phyloP scores from a whole-genome alignment of 768 basidiomycete genomes.

The Candolleomyces efflorescens region DNA sequence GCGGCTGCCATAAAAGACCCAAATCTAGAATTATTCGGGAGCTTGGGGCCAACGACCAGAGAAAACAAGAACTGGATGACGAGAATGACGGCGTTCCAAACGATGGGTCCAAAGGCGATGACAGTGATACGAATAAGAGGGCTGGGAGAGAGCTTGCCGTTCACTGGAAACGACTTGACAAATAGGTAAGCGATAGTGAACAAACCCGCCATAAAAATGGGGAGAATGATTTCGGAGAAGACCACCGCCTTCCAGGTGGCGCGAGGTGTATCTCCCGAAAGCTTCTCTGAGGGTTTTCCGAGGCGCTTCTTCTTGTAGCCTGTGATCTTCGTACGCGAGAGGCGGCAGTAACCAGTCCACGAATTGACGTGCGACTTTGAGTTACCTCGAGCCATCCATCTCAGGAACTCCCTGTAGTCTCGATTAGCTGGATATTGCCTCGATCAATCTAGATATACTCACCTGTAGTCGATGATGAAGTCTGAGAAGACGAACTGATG shows the following conservation, averaged over 20 bases:
- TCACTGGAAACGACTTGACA: constrained; percentile 79
- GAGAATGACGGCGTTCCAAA: constrained; percentile 89
- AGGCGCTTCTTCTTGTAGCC: constrained; percentile 99
- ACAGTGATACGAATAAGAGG: constrained; percentile 92
- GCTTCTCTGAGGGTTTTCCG: constrained; percentile 95
- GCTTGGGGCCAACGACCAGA: constrained; percentile 88
- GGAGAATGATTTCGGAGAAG: constrained; percentile 84
- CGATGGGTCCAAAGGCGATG: constrained; percentile 90
- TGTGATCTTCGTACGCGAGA: constrained; percentile 97
- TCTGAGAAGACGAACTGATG: constrained; percentile 98
- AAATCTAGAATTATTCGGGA: constrained; percentile 81
- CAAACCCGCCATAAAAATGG: constrained; percentile 77
- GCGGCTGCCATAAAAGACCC: constrained; percentile 90
- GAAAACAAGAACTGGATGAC: constrained; percentile 87
- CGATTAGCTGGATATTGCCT: constrained; percentile 3
- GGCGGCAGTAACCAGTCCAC: constrained; percentile 98
- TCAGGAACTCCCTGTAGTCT: constrained; percentile 77
- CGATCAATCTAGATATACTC: constrained; percentile 22
- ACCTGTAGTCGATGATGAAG: constrained; percentile 95
- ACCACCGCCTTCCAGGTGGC: constrained; percentile 90
- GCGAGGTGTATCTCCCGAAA: constrained; percentile 92
- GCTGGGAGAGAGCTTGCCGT: constrained; percentile 63
- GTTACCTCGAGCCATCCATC: constrained; percentile 99
- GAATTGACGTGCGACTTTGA: constrained; percentile 96
- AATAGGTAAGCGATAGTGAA: constrained; percentile 91